Base-by-base conservation (phyloP, 2,329 filamentous ascomycete genomes). In the Aspergillus puulaauensis region DNA sequence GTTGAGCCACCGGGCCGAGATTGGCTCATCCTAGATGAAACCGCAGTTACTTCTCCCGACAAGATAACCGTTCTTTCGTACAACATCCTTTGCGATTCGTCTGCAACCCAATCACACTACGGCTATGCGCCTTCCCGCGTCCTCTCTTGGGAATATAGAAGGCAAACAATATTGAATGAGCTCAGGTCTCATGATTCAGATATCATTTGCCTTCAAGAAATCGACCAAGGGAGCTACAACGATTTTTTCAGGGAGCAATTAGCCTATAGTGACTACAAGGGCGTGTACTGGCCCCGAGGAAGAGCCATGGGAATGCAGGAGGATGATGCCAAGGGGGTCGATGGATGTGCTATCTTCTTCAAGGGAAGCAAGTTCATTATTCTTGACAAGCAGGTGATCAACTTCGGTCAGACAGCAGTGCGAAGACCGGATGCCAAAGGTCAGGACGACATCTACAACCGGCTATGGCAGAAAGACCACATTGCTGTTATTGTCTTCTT, bases 391-490 rank as follows among this genome's bases (percentile, higher is more conserved):
- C 90, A 96, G 70, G 80, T 96, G 62, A 89, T 99, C 68, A 92
- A 97, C 74, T 96, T 97, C 72, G 88, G 90, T 39, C 89, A 91
- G 58, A 90, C 91, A 56, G 93, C 93, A 64, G 96, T 99, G 75
- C 95, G 96, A 71, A 84, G 95, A 64, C 91, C 93, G 3, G 95
- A 98, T 72, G 96, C 97, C 86, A 98, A 98, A 78, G 91, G 93
- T 56, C 91, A 96, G 69, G 91, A 96, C 71, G 95, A 99, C 69
- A 93, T 98, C 57, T 98, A 96, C 83, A 99, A 99, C 74, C 90
- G 95, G 27, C 90, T 99, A 60, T 98, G 97, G 95, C 93, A 93
- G 60, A 91, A 95, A 77, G 95, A 99, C 80, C 93, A 98, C 72
- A 96, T 99, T 74, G 95, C 90, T 15, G 89, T 96, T 48, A 86